Conservation (phyloP, 805 yeast genomes). For the Yamadazyma nakazawae region DNA sequence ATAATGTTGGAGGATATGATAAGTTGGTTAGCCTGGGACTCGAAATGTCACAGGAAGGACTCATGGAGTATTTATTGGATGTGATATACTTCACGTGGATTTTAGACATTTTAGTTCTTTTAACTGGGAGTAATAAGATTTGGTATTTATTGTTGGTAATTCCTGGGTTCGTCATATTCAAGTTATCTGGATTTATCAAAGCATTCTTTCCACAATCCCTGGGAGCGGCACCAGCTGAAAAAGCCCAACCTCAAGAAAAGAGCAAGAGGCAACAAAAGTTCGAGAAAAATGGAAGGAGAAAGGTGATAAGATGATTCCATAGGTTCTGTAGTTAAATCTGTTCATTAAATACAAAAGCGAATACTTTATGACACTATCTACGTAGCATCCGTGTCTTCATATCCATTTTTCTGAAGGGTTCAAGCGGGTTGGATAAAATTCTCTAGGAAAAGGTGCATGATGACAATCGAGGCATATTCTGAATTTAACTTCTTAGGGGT, state of each 20-base stretch:
- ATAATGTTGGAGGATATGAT: conserved; percentile 24
- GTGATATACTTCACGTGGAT: conserved; percentile 62
- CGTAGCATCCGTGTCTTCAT: no score
- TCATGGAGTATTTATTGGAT: conserved; percentile 73
- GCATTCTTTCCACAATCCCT: conserved; percentile 6
- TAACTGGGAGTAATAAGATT: conserved; percentile 54
- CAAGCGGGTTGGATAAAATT: no score
- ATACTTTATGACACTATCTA: no score
- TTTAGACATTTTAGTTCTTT: conserved; percentile 50
- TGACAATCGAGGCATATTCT: no score
- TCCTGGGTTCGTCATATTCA: conserved; percentile 52
- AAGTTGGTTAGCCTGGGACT: conserved; percentile 53
- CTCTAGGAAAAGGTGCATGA: no score
- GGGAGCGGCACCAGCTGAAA: conserved; percentile 2
- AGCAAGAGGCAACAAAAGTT: conserved; percentile 16
- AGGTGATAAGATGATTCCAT: background rate
- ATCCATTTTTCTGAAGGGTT: no score
- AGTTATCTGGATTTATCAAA: conserved; percentile 37
- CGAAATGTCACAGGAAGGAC: conserved; percentile 59
- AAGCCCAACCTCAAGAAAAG: conserved; percentile 10
- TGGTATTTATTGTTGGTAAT: conserved; percentile 55
- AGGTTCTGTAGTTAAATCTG: no score
- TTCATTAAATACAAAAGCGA: no score
- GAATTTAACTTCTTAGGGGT: no score
- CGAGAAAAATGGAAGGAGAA: conserved; percentile 16